phyloP scores from a whole-genome alignment of 2,329 filamentous ascomycete species.

The Magnaporthales sp. region DNA sequence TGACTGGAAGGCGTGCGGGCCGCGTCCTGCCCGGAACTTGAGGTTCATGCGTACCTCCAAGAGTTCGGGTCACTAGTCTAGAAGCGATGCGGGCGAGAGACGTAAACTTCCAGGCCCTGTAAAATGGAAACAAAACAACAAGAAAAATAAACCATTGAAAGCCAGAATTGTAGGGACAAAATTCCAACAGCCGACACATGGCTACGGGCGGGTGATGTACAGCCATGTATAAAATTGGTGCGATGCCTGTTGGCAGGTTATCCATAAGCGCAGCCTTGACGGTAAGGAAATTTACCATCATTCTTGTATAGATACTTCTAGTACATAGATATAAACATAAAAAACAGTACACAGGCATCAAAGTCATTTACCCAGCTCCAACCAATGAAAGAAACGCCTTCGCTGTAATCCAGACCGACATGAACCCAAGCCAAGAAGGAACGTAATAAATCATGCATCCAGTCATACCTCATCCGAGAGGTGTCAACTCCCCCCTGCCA shows the following conservation, averaged over 20 bases:
- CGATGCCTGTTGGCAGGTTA: background rate
- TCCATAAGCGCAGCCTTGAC: background rate
- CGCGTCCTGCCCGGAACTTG: too few relatives aligned
- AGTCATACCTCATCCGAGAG: constrained; percentile 10
- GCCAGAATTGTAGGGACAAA: too few relatives aligned
- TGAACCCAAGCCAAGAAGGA: background rate
- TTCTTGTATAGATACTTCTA: background rate
- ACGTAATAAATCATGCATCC: background rate
- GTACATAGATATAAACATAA: background rate
- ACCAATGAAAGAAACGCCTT: background rate
- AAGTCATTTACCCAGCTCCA: background rate
- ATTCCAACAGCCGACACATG: too few relatives aligned
- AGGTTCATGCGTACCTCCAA: background rate
- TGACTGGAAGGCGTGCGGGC: background rate
- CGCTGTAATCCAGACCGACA: background rate
- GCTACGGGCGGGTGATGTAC: too few relatives aligned
- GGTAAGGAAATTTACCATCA: background rate
- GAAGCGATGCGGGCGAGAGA: too few relatives aligned
- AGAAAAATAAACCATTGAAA: too few relatives aligned
- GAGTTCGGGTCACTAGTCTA: too few relatives aligned
- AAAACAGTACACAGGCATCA: too few relatives aligned
- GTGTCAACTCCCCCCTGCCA: constrained; percentile 23
- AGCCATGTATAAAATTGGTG: background rate
- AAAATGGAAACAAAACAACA: too few relatives aligned
- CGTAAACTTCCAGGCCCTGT: too few relatives aligned